These are phyloP conservation scores for Hirsutella thompsonii DNA, from an alignment of 2,329 filamentous ascomycete genomes.

Conservation along the genomic window DNA sequence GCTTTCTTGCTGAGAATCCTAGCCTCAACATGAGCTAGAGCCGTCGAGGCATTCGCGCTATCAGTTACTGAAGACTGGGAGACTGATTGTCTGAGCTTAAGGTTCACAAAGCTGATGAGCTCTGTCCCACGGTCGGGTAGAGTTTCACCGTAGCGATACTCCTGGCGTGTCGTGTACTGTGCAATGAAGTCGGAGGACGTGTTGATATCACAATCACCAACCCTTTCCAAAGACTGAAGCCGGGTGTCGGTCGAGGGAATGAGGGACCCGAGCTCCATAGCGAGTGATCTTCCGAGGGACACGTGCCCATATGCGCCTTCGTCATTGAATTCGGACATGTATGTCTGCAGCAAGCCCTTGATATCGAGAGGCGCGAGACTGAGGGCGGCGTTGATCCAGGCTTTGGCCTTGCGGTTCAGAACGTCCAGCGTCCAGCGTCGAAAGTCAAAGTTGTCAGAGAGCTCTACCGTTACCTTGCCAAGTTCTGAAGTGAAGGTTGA, in stretches of 20 bases:
- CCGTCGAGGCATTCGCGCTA: slow-evolving; percentile 45
- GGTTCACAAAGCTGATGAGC: slow-evolving; percentile 47
- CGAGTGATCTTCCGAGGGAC: slow-evolving; percentile 85
- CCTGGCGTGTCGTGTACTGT: slow-evolving; percentile 92
- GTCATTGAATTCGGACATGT: slow-evolving; percentile 88
- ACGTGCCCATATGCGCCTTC: slow-evolving; percentile 85
- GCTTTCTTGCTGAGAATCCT: slow-evolving; percentile 56
- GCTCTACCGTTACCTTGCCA: slow-evolving; percentile 68
- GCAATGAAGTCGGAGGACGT: slow-evolving; percentile 92
- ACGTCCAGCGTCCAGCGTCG: slow-evolving; percentile 67
- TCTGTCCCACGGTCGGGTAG: slow-evolving; percentile 56
- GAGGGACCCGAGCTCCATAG: slow-evolving; percentile 77
- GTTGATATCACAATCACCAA: slow-evolving; percentile 66
- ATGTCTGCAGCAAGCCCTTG: slow-evolving; percentile 90
- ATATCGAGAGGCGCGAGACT: slow-evolving; percentile 83
- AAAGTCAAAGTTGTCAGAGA: slow-evolving; percentile 87
- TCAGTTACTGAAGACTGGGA: slow-evolving; percentile 38
- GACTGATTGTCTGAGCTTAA: slow-evolving; percentile 39
- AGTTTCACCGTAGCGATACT: slow-evolving; percentile 79
- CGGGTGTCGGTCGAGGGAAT: slow-evolving; percentile 81
- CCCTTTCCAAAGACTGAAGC: slow-evolving; percentile 65
- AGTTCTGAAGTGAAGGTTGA: slow-evolving; percentile 67
- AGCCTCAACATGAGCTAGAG: slow-evolving; percentile 60
- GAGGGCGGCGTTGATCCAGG: slow-evolving; percentile 71
- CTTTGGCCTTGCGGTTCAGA: slow-evolving; percentile 63